A percentile compares a stretch with the other conserved stretches of the same genome.
Conservation (phyloP, 352 stramenopile species). For the Blastocystis sp. region DNA sequence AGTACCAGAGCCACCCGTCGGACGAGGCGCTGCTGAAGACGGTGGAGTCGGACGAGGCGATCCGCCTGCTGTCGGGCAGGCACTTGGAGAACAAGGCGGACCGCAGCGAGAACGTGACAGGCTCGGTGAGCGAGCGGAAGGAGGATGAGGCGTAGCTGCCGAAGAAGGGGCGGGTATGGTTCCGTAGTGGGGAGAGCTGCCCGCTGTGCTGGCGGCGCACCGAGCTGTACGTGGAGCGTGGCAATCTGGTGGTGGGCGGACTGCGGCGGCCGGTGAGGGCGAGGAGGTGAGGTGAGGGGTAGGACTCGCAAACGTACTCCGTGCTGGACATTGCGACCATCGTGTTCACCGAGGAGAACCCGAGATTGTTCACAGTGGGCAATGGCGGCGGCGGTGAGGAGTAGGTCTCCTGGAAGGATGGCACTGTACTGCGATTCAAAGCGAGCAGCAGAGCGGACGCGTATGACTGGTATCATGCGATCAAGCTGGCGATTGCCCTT, state of each 20-base stretch:
- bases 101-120: background rate
- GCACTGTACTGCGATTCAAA: background rate
- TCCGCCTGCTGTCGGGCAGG: background rate
- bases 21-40: background rate
- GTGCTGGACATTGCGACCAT: constrained; percentile 13
- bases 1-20: background rate
- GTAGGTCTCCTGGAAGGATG: constrained; percentile 35
- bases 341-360: background rate
- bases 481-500: constrained; percentile 34
- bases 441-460: background rate
- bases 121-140: background rate
- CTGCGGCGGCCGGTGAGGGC: constrained; percentile 8
- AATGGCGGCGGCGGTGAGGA: background rate
- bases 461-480: constrained; percentile 44
- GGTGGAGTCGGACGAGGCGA: background rate
- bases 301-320: constrained; percentile 36
- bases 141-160: constrained; percentile 18
- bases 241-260: constrained; percentile 43
- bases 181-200: background rate
- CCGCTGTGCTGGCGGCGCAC: constrained; percentile 9
- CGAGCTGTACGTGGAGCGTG: constrained; percentile 53
- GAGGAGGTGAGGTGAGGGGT: background rate
- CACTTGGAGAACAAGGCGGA: background rate
- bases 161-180: background rate
- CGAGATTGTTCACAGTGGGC: constrained; percentile 1